Evolutionary conservation across 257 asterid species (phyloP).

Genomic region (Avicennia marina): DNA sequence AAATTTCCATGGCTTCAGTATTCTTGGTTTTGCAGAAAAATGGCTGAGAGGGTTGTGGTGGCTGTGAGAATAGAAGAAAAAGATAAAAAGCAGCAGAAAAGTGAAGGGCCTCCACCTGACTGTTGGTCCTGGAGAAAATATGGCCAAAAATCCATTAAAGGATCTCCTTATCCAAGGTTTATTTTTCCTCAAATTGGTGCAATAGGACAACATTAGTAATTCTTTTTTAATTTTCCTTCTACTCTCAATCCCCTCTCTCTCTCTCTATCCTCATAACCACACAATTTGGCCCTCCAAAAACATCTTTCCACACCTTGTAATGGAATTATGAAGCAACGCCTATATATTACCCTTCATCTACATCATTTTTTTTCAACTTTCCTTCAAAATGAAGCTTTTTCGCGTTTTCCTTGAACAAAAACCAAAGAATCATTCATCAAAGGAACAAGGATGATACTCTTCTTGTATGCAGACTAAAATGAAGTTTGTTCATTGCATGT

Average conservation of each 20-base stretch:
- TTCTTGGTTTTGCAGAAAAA: slow-evolving; percentile 35
- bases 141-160: slow-evolving; percentile 80
- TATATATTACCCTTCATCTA: too few relatives aligned
- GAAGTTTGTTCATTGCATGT: slow-evolving; percentile 20
- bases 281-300: too few relatives aligned
- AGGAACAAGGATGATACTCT: too few relatives aligned
- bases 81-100: slow-evolving; percentile 43
- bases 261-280: too few relatives aligned
- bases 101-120: slow-evolving; percentile 59
- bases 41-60: slow-evolving; percentile 48
- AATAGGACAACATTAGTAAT: too few relatives aligned
- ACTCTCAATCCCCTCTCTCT: too few relatives aligned
- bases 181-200: too few relatives aligned
- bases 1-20: not conserved
- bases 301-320: too few relatives aligned
- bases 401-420: not conserved
- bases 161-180: slow-evolving; percentile 74
- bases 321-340: too few relatives aligned
- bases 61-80: slow-evolving; percentile 47
- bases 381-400: not conserved
- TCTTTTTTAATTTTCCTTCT: too few relatives aligned
- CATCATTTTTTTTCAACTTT: too few relatives aligned
- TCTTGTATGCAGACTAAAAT: slow-evolving; percentile 7
- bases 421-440: too few relatives aligned
- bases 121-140: slow-evolving; percentile 78